Evolutionary conservation across 1,284 basidiomycete genomes (phyloP).

Genomic region (Sphagnurus paluster): DNA sequence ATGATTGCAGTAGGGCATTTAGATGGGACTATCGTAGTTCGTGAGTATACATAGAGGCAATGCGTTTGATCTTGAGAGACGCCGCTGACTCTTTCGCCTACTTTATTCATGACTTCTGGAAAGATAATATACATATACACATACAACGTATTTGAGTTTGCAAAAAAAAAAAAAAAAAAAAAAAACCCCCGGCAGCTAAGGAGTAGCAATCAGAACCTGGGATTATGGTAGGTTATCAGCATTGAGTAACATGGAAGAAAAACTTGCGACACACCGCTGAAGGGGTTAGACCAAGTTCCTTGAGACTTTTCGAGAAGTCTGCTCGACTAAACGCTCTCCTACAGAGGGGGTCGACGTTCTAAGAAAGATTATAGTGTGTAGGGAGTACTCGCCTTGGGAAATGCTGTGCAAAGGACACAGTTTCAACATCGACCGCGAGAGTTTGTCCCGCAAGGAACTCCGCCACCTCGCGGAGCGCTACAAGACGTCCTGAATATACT

Average conservation of each 20-base stretch:
- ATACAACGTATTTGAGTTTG: constrained; percentile 7
- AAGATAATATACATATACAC: constrained; percentile 2
- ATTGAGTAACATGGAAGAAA: background rate
- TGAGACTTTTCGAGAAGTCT: constrained; percentile 70
- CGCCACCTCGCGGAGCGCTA: constrained; percentile 82
- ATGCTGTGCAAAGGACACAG: constrained; percentile 72
- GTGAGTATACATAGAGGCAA: constrained; percentile 40
- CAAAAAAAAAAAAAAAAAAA: no score
- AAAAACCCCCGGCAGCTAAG: no score
- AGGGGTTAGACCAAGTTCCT: constrained; percentile 75
- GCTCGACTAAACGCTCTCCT: constrained; percentile 68
- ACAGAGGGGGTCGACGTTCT: constrained; percentile 2
- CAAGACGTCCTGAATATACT: background rate
- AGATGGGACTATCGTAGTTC: constrained; percentile 50
- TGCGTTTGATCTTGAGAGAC: no score
- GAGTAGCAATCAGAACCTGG: constrained; percentile 56
- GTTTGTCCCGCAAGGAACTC: constrained; percentile 81
- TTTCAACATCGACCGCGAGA: constrained; percentile 68
- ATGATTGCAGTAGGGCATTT: constrained; percentile 53
- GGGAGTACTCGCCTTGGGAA: constrained; percentile 73
- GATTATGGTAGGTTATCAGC: background rate
- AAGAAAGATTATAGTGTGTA: background rate
- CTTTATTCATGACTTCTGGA: background rate
- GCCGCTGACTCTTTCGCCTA: background rate
- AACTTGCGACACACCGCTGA: constrained; percentile 58